These are phyloP conservation scores for Suillus variegatus DNA, from an alignment of 768 basidiomycete species.

Conservation along the genomic window DNA sequence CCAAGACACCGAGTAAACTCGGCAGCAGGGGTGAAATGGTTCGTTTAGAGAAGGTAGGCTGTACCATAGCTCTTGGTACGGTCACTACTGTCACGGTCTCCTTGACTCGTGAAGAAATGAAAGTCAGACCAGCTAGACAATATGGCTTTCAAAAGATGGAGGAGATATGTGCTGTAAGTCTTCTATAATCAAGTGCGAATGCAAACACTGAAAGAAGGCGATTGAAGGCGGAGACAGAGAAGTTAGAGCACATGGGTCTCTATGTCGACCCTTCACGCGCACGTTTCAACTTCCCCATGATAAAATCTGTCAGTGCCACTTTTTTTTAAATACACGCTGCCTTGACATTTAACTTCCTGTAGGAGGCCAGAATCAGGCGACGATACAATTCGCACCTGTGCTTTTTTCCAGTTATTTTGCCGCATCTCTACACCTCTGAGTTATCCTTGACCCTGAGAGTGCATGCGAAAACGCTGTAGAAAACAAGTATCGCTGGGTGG, in stretches of 20 bases:
- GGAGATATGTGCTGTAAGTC: constrained; percentile 83
- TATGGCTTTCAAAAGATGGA: constrained; percentile 91
- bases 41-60: constrained; percentile 79
- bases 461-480: constrained; percentile 94
- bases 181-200: background rate
- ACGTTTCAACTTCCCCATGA: constrained; percentile 96
- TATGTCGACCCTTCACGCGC: constrained; percentile 83
- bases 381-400: constrained; percentile 41
- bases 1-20: constrained; percentile 85
- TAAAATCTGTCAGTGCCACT: constrained; percentile 69
- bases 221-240: constrained; percentile 80
- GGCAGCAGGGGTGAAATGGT: constrained; percentile 90
- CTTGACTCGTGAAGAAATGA: constrained; percentile 88
- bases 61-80: background rate
- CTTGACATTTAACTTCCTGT: background rate
- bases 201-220: background rate
- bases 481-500: constrained; percentile 91
- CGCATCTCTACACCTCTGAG: constrained; percentile 77
- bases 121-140: constrained; percentile 97
- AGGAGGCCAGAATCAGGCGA: constrained; percentile 44
- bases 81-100: too few relatives aligned
- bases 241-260: constrained; percentile 89
- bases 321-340: background rate
- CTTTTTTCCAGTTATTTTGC: constrained; percentile 49
- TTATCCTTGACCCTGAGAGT: constrained; percentile 88